Evolutionary conservation across 805 yeast genomes (phyloP), one percentile per base, ranked within the genome.

Genomic region (Wickerhamiella azymoides): DNA sequence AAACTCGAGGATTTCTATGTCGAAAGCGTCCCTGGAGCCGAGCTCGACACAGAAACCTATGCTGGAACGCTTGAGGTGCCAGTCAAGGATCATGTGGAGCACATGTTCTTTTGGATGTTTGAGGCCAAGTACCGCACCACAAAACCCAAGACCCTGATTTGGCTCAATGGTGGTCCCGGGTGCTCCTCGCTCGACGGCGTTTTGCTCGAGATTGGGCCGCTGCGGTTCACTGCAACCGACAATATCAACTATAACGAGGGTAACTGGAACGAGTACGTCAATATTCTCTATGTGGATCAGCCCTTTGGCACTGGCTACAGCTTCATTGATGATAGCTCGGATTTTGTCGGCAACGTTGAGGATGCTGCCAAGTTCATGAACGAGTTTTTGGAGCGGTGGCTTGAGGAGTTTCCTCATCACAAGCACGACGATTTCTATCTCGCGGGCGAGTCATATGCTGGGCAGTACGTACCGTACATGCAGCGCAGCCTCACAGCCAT

Each of bases 141-240:
- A 13, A 59, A 59, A 32, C 62, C 58, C 7, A 56, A 54, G 18
- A 66, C 68, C 3, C 52, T 68, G 19, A 71, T 92, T 46, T 92
- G 98, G 97, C 70, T 92, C 18, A 92, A 92, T 61, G 98, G 98
- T 35, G 98, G 98, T 0, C 98, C 98, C 0, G 98, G 98, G 0
- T 92, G 98, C 61, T 86, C 96, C 1, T 86, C 96, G 0, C 77
- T 89, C 92, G 98, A 92, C 63, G 98, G 98, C 13, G 95, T 94
- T 0, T 60, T 92, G 52, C 75, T 88, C 76, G 98, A 92, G 61
- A 65, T 79, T 2, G 98, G 98, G 0, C 97, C 98, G 0, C 73
- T 85, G 38, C 69, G 95, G 45, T 71, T 85, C 16, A 57, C 71
- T 8, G 69, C 66, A 2, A 49, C 49, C 19, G 50, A 52, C 11